Evolutionary conservation across 2,329 filamentous ascomycete genomes (phyloP).

Genomic region (Aspergillus hortae): DNA sequence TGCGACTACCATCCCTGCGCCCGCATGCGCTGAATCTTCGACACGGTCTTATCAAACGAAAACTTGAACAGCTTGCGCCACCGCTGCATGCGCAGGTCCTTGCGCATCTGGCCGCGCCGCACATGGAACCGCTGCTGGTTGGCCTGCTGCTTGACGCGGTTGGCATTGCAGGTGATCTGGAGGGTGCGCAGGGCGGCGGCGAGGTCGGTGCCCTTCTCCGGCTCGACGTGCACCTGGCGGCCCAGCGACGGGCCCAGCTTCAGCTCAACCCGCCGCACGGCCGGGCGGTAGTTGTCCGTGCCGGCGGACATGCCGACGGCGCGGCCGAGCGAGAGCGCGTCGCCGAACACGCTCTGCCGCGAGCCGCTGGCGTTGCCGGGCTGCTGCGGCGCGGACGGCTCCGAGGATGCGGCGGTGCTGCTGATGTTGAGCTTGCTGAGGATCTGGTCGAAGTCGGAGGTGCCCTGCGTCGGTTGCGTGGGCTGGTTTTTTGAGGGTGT

Average conservation of each 20-base stretch:
- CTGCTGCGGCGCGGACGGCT: not conserved
- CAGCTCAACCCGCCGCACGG: conserved; percentile 26
- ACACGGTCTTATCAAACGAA: conserved; percentile 41
- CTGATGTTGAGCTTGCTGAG: conserved; percentile 30
- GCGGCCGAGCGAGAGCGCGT: conserved; percentile 17
- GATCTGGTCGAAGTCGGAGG: conserved; percentile 29
- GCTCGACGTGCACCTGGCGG: conserved; percentile 33
- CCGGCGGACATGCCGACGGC: conserved; percentile 17
- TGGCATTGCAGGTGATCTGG: conserved; percentile 24
- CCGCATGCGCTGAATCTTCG: conserved; percentile 42
- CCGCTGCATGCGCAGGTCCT: conserved; percentile 35
- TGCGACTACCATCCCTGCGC: conserved; percentile 43
- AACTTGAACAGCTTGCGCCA: conserved; percentile 46
- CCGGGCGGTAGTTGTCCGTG: conserved; percentile 16
- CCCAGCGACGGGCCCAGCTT: conserved; percentile 37
- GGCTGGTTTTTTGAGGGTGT: conserved; percentile 4
- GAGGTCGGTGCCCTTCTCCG: conserved; percentile 31
- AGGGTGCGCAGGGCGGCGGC: conserved; percentile 25
- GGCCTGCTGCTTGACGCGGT: conserved; percentile 31
- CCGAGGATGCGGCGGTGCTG: conserved; percentile 3
- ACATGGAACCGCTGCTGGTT: conserved; percentile 40
- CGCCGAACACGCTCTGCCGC: conserved; percentile 8
- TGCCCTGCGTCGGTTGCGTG: conserved; percentile 1
- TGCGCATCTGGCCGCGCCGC: conserved; percentile 39
- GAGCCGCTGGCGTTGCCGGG: not conserved